Evolutionary conservation across 179 eudicot species (phyloP).

Genomic region (Heliamphora ciliata): DNA sequence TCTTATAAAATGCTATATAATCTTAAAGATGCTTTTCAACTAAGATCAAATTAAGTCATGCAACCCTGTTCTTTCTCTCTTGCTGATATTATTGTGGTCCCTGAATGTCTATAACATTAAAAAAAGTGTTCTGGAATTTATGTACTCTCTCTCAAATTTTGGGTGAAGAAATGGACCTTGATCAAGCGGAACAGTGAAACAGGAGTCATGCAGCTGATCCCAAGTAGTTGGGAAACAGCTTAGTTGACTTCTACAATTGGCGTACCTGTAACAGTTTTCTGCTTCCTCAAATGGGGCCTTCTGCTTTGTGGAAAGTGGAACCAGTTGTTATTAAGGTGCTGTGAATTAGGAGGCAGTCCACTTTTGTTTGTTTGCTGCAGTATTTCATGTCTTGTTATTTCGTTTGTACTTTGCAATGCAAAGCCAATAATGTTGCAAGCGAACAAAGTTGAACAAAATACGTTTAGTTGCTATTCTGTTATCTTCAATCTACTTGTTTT

Average conservation of each 20-base stretch:
- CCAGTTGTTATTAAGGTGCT: not conserved
- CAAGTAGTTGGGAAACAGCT: slow-evolving; percentile 3
- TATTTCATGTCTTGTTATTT: not conserved
- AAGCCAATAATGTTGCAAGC: not conserved
- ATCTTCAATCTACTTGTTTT: not conserved
- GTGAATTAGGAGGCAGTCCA: not conserved
- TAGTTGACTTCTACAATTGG: not conserved
- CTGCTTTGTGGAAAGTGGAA: not conserved
- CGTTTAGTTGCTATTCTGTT: not conserved
- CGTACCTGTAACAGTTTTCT: not conserved
- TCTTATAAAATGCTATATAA: not conserved
- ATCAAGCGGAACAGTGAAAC: not conserved
- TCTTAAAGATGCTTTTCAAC: not conserved
- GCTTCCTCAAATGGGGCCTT: not conserved
- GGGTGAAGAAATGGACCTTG: not conserved
- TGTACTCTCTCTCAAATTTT: not conserved
- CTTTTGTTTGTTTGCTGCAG: not conserved
- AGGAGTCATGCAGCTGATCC: not conserved
- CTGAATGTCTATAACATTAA: not conserved
- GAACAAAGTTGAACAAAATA: not conserved
- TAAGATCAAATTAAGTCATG: slow-evolving; percentile 10
- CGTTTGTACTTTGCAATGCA: not conserved
- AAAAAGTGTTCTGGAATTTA: not conserved
- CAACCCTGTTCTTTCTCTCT: slow-evolving; percentile 3
- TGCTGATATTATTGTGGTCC: slow-evolving; percentile 6